These are phyloP conservation scores for Ploettnerulaceae sp. DNA, from an alignment of 2,329 filamentous ascomycete genomes.

Conservation along the genomic window DNA sequence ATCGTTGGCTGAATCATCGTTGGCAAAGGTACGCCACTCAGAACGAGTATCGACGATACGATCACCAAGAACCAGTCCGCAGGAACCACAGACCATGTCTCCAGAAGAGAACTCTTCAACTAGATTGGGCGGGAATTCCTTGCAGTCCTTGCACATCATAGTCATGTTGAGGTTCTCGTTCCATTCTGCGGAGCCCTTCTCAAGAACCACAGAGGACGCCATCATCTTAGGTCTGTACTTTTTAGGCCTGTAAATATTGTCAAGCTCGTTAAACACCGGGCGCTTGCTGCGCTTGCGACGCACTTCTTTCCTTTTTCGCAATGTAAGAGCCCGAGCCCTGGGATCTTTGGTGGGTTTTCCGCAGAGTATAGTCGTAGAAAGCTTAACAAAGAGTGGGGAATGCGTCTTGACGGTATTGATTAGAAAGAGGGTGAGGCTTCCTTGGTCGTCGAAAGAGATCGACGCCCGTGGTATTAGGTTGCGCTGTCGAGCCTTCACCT, in stretches of 20 bases:
- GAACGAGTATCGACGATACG: conserved; percentile 93
- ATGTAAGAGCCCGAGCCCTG: conserved; percentile 29
- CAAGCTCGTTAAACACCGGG: conserved; percentile 39
- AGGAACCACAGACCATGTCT: conserved; percentile 89
- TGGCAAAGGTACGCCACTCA: conserved; percentile 98
- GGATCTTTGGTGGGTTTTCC: conserved; percentile 33
- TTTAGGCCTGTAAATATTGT: conserved; percentile 42
- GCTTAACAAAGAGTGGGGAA: conserved; percentile 64
- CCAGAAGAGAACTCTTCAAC: conserved; percentile 89
- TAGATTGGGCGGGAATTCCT: conserved; percentile 84
- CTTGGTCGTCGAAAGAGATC: conserved; percentile 19
- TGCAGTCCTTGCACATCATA: conserved; percentile 85
- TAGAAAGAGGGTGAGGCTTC: conserved; percentile 7
- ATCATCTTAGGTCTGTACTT: conserved; percentile 45
- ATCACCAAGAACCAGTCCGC: conserved; percentile 84
- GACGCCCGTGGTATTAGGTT: conserved; percentile 16
- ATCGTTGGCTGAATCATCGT: conserved; percentile 93
- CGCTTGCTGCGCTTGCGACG: conserved; percentile 37
- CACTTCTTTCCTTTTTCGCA: conserved; percentile 32
- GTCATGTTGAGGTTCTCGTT: conserved; percentile 78
- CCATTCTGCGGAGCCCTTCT: conserved; percentile 24
- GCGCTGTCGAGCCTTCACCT: conserved; percentile 6
- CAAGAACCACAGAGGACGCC: conserved; percentile 33
- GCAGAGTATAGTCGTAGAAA: conserved; percentile 43
- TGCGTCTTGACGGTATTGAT: conserved; percentile 58